These are phyloP conservation scores for Acanthamoeba healyi DNA, from an alignment of 208 protist genomes.

Conservation along the genomic window DNA sequence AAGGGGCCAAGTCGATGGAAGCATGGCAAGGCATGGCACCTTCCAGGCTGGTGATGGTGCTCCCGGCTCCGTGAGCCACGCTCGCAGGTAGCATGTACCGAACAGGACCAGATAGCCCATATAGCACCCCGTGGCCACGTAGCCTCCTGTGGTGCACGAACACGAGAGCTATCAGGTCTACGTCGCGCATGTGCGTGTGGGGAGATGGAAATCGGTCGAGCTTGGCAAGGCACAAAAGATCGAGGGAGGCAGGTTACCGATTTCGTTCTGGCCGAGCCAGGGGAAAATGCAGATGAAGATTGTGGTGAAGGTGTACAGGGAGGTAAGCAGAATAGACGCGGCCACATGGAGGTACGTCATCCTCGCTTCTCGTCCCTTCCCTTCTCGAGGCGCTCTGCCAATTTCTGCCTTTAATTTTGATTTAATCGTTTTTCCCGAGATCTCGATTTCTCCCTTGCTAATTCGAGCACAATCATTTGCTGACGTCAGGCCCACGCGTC, in stretches of 20 bases:
- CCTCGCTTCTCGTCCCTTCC: background rate
- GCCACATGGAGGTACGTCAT: conserved; percentile 6
- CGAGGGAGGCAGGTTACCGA: background rate
- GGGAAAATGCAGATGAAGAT: conserved; percentile 37
- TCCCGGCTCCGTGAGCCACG: conserved; percentile 9
- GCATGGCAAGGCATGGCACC: no score
- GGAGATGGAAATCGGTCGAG: no score
- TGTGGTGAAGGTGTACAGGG: conserved; percentile 41
- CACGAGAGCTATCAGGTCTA: no score
- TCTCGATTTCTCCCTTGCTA: no score
- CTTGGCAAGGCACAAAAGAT: no score
- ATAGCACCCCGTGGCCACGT: background rate
- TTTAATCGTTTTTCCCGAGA: no score
- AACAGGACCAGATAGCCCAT: background rate
- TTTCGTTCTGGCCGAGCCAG: conserved; percentile 10
- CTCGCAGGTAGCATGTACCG: conserved; percentile 15
- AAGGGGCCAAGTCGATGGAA: no score
- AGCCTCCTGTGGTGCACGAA: background rate
- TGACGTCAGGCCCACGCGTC: no score
- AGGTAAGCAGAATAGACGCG: background rate
- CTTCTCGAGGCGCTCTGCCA: background rate
- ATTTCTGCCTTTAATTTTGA: background rate
- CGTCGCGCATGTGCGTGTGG: no score
- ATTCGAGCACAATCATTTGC: no score
- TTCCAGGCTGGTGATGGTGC: conserved; percentile 29